A percentile compares a stretch with the other conserved stretches of the same genome.
Evolutionary conservation across 78 protist species (phyloP).

Genomic region (Dictyostelium intermedium): DNA sequence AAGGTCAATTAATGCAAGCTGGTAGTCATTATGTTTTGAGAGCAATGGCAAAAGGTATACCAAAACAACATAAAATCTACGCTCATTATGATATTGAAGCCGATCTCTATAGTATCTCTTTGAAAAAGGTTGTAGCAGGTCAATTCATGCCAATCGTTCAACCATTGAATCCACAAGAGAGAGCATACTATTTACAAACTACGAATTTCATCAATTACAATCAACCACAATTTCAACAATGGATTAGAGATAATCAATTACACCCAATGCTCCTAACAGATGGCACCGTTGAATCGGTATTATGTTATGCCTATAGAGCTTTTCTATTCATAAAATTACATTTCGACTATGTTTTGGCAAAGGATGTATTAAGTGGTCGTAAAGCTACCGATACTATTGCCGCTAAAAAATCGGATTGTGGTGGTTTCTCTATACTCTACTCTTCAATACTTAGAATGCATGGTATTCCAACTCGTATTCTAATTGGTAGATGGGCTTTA

Average conservation of each 20-base stretch:
- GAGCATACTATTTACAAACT: slow-evolving; percentile 26
- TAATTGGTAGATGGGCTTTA: slow-evolving; percentile 63
- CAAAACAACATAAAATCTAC: not conserved
- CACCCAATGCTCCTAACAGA: slow-evolving; percentile 38
- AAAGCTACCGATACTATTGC: slow-evolving; percentile 60
- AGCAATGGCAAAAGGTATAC: not conserved
- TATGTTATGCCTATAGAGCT: slow-evolving; percentile 49
- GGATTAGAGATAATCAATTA: slow-evolving; percentile 30
- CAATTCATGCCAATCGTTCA: slow-evolving; percentile 1
- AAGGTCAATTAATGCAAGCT: not conserved
- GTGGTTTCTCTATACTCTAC: slow-evolving; percentile 57
- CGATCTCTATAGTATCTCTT: slow-evolving; percentile 14
- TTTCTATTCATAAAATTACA: slow-evolving; percentile 45
- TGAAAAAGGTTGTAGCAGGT: not conserved
- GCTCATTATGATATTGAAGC: slow-evolving; percentile 60
- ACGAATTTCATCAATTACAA: slow-evolving; percentile 32
- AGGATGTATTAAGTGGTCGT: slow-evolving; percentile 46
- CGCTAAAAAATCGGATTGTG: slow-evolving; percentile 31
- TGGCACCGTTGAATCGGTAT: slow-evolving; percentile 17
- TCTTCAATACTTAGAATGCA: slow-evolving; percentile 19
- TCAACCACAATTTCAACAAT: slow-evolving; percentile 8
- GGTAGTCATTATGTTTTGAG: slow-evolving; percentile 6
- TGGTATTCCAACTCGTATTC: slow-evolving; percentile 41
- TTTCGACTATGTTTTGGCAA: slow-evolving; percentile 51
- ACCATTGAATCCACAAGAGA: not conserved